Conservation (phyloP, 2,329 filamentous ascomycete genomes). For the Myriosclerotinia duriaeana region DNA sequence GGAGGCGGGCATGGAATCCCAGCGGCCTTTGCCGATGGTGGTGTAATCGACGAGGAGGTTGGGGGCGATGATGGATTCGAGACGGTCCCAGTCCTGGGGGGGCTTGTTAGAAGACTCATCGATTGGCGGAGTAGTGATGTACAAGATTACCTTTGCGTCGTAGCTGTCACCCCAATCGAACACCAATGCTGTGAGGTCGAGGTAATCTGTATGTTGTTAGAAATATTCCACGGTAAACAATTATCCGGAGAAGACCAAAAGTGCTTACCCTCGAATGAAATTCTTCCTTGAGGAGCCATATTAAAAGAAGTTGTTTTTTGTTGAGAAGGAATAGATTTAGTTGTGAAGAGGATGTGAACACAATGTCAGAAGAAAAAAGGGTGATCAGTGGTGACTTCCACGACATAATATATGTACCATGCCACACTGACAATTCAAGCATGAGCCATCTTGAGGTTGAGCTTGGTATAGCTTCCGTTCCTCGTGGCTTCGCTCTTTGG, state of each 20-base stretch:
- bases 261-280: slow-evolving; percentile 24
- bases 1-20: slow-evolving; percentile 60
- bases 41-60: slow-evolving; percentile 58
- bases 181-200: slow-evolving; percentile 50
- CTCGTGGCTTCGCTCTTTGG: slow-evolving; percentile 17
- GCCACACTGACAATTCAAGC: background rate
- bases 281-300: slow-evolving; percentile 9
- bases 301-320: background rate
- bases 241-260: background rate
- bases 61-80: slow-evolving; percentile 34
- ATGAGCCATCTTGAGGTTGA: slow-evolving; percentile 1
- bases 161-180: slow-evolving; percentile 67
- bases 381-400: slow-evolving; percentile 1
- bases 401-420: slow-evolving; percentile 19
- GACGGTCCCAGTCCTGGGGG: slow-evolving; percentile 34
- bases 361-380: background rate
- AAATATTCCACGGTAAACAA: background rate
- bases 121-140: background rate
- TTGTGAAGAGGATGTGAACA: background rate
- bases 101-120: background rate
- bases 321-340: background rate
- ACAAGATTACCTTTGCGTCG: slow-evolving; percentile 52
- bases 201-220: slow-evolving; percentile 45
- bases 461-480: background rate
- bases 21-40: slow-evolving; percentile 58